These are phyloP conservation scores for Penicillium steckii DNA, from an alignment of 495 filamentous ascomycete genomes.

Conservation along the genomic window DNA sequence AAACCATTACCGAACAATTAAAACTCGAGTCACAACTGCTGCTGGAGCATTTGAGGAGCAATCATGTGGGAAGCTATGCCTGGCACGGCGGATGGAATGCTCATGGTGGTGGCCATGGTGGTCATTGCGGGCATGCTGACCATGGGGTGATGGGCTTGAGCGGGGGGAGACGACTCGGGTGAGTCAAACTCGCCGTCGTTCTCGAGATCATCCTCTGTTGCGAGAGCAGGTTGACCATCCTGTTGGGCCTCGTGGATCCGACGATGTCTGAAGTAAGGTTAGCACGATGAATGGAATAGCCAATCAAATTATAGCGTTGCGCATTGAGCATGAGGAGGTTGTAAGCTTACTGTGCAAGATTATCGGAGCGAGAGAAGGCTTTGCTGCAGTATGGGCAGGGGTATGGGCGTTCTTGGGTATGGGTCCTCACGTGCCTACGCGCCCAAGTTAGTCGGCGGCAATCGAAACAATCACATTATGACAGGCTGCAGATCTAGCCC, in stretches of 20 bases:
- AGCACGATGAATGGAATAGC: constrained; percentile 4
- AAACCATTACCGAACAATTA: not conserved
- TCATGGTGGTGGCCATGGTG: constrained; percentile 39
- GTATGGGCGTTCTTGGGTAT: constrained; percentile 98
- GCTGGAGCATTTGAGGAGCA: constrained; percentile 45
- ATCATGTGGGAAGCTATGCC: constrained; percentile 45
- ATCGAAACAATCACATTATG: constrained; percentile 39
- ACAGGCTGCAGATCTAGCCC: constrained; percentile 20
- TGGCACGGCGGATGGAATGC: constrained; percentile 36
- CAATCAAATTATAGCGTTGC: not conserved
- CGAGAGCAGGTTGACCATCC: constrained; percentile 60
- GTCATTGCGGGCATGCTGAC: constrained; percentile 39
- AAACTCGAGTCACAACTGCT: constrained; percentile 44
- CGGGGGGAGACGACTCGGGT: constrained; percentile 60
- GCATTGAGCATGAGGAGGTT: not conserved
- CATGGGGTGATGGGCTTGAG: constrained; percentile 30
- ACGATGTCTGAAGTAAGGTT: constrained; percentile 65
- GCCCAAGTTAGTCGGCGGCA: constrained; percentile 57
- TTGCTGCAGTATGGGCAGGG: constrained; percentile 97
- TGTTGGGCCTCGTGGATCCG: constrained; percentile 85
- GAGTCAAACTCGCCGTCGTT: constrained; percentile 72
- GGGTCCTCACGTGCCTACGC: constrained; percentile 92
- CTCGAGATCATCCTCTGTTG: constrained; percentile 75
- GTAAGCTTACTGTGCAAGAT: constrained; percentile 86
- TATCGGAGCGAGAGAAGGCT: constrained; percentile 96